Conservation (phyloP, 2,329 filamentous ascomycete species). For the Didymella segeticola region DNA sequence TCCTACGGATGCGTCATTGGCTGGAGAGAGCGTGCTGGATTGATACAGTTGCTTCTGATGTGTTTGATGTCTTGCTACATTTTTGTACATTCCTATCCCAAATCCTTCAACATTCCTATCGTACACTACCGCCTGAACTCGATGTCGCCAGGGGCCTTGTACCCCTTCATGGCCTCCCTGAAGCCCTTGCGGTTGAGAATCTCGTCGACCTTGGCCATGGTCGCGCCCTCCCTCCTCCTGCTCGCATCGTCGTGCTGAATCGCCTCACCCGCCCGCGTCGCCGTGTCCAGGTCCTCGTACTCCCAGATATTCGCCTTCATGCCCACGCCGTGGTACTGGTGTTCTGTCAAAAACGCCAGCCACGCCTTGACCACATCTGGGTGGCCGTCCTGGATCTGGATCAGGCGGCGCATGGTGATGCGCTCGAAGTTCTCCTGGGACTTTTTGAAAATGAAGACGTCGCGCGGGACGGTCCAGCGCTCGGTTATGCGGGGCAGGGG, state of each 20-base stretch:
- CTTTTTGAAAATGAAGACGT: slow-evolving; percentile 96
- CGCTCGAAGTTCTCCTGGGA: slow-evolving; percentile 97
- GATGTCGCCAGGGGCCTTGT: slow-evolving; percentile 24
- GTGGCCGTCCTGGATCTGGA: slow-evolving; percentile 92
- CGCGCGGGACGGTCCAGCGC: slow-evolving; percentile 90
- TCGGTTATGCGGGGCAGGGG: slow-evolving; percentile 86
- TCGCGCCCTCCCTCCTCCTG: slow-evolving; percentile 40
- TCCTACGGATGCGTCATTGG: no score
- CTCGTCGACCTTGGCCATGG: slow-evolving; percentile 46
- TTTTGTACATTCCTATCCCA: slow-evolving; percentile 11
- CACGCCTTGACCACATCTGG: slow-evolving; percentile 88
- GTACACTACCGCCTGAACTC: slow-evolving; percentile 33
- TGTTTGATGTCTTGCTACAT: slow-evolving; percentile 6
- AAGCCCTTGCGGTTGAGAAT: slow-evolving; percentile 39
- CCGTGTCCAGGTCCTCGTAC: slow-evolving; percentile 68
- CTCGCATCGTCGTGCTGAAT: slow-evolving; percentile 34
- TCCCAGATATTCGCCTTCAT: slow-evolving; percentile 99
- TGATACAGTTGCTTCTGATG: no score
- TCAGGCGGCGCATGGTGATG: slow-evolving; percentile 81
- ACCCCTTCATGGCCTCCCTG: slow-evolving; percentile 42
- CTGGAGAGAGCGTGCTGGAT: no score
- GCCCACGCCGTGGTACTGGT: slow-evolving; percentile 93
- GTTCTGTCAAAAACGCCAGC: slow-evolving; percentile 90
- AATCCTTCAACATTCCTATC: slow-evolving; percentile 5
- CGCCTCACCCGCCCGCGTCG: slow-evolving; percentile 38